Evolutionary conservation across 768 basidiomycete species (phyloP).

Genomic region (Leccinum longicurvipes): DNA sequence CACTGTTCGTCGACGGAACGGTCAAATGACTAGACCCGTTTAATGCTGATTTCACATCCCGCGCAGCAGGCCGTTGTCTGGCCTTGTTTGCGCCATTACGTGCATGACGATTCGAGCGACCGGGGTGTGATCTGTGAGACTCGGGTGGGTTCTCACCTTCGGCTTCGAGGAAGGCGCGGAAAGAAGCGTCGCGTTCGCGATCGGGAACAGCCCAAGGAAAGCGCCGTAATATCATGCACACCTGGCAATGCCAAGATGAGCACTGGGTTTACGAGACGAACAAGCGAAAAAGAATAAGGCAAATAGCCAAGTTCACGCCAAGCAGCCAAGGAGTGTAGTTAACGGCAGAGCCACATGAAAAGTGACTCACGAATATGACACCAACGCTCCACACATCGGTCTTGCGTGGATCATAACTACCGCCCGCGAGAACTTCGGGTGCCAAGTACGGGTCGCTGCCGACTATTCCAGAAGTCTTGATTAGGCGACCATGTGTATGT

Average conservation of each 20-base stretch:
- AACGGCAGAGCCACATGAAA: background rate
- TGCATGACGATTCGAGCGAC: slow-evolving; percentile 7
- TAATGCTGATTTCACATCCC: background rate
- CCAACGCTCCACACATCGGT: slow-evolving; percentile 98
- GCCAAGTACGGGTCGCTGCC: slow-evolving; percentile 98
- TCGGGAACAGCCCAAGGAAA: slow-evolving; percentile 99
- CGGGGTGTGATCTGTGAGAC: slow-evolving; percentile 21
- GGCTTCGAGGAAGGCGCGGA: slow-evolving; percentile 86
- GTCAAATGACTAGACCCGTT: slow-evolving; percentile 2
- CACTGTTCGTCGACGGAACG: slow-evolving; percentile 1
- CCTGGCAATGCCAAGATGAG: slow-evolving; percentile 19
- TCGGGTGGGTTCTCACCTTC: slow-evolving; percentile 75
- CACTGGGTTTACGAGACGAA: slow-evolving; percentile 1
- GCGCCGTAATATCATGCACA: slow-evolving; percentile 92
- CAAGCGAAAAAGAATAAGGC: slow-evolving; percentile 6
- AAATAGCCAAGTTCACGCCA: background rate
- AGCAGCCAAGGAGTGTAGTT: background rate
- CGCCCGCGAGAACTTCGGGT: slow-evolving; percentile 83
- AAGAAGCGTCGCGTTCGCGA: slow-evolving; percentile 86
- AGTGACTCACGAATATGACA: slow-evolving; percentile 83
- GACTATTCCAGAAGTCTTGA: slow-evolving; percentile 84
- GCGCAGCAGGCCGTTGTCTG: background rate
- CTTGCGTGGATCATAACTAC: slow-evolving; percentile 91
- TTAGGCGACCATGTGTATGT: slow-evolving; percentile 39
- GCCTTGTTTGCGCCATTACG: slow-evolving; percentile 7